These are phyloP conservation scores for Teratosphaeria destructans DNA, from an alignment of 2,329 filamentous ascomycete species.

Conservation along the genomic window DNA sequence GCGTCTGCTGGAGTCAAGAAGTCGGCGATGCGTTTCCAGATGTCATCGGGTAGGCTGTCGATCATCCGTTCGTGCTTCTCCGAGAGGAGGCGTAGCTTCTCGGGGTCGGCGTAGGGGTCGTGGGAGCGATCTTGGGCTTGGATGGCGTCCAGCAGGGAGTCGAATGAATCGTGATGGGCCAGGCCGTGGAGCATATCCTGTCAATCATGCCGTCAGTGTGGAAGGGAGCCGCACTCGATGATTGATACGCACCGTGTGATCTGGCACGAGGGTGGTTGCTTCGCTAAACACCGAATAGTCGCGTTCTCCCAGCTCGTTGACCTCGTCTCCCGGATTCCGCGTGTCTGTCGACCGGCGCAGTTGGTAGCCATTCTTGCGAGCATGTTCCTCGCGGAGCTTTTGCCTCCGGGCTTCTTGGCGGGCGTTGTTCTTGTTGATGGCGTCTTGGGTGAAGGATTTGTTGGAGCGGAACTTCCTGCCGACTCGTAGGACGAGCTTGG, in stretches of 20 bases:
- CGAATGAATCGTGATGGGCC: constrained; percentile 26
- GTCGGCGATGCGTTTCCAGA: constrained; percentile 38
- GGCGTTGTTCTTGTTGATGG: constrained; percentile 16
- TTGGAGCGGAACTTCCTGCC: constrained; percentile 19
- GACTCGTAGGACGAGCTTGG: constrained; percentile 18
- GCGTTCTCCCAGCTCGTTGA: constrained; percentile 25
- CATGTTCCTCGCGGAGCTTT: constrained; percentile 7
- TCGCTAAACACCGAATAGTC: constrained; percentile 20
- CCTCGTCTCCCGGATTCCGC: constrained; percentile 5
- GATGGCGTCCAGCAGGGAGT: constrained; percentile 22
- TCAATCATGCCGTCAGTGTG: background rate
- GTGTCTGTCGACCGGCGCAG: constrained; percentile 3
- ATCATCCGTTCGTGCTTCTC: constrained; percentile 31
- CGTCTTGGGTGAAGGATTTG: constrained; percentile 18
- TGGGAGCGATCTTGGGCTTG: constrained; percentile 4
- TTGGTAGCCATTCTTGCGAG: constrained; percentile 10
- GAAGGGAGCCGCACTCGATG: background rate
- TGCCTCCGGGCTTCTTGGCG: constrained; percentile 11
- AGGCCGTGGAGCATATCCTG: constrained; percentile 28
- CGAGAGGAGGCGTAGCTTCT: constrained; percentile 1
- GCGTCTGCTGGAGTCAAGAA: constrained; percentile 37
- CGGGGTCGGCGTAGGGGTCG: constrained; percentile 12
- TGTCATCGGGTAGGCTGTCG: constrained; percentile 32
- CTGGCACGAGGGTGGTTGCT: constrained; percentile 11
- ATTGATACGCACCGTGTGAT: background rate